phyloP scores from a whole-genome alignment of 2,329 filamentous ascomycete species.

The Graphilbum ipis-grandicollis region DNA sequence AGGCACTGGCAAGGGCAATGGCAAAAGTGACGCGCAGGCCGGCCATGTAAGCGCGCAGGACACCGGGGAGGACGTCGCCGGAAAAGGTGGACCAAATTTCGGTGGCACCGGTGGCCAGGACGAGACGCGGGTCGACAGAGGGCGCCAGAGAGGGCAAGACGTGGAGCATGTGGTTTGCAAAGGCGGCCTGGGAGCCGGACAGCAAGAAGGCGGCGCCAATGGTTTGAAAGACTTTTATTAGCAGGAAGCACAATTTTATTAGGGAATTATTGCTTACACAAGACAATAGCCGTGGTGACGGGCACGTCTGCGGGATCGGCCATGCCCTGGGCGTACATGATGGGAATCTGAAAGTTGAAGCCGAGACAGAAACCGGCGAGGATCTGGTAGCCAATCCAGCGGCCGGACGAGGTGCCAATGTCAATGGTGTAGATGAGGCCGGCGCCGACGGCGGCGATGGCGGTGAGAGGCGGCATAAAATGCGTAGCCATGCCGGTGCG shows the following conservation, averaged over 20 bases:
- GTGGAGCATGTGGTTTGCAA: constrained; percentile 18
- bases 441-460: constrained; percentile 17
- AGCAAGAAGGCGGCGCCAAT: constrained; percentile 30
- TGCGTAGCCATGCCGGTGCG: constrained; percentile 15
- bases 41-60: constrained; percentile 39
- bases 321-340: constrained; percentile 19
- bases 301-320: constrained; percentile 18
- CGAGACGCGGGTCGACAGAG: constrained; percentile 4
- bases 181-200: constrained; percentile 21
- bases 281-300: constrained; percentile 20
- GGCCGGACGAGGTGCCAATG: constrained; percentile 13
- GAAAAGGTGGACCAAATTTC: constrained; percentile 31
- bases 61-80: constrained; percentile 23
- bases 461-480: constrained; percentile 20
- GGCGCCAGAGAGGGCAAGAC: constrained; percentile 10
- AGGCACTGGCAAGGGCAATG: constrained; percentile 6
- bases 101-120: constrained; percentile 24
- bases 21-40: constrained; percentile 15
- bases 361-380: constrained; percentile 28
- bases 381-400: constrained; percentile 31
- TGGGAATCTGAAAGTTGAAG: constrained; percentile 25
- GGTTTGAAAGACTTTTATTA: constrained; percentile 20
- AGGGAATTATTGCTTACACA: too few species aligned
- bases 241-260: not conserved
- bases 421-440: constrained; percentile 22